Evolutionary conservation across 208 protist species (phyloP).

Genomic region (Angomonas ambiguus): DNA sequence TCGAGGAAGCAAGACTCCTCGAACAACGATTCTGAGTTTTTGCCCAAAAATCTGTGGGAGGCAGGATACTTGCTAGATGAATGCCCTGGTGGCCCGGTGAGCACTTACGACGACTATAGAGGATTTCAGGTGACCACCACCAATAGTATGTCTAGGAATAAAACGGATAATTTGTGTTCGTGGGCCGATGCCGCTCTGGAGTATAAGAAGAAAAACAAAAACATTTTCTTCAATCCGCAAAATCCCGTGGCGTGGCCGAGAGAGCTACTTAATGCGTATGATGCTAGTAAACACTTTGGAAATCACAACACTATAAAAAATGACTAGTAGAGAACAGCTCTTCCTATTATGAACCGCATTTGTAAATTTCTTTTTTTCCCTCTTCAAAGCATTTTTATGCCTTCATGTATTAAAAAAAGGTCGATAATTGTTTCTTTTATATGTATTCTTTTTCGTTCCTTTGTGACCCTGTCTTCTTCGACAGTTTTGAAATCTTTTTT

Average conservation of each 20-base stretch:
- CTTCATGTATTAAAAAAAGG: neutral
- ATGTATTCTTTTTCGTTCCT: conserved; percentile 1
- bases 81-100: conserved; percentile 24
- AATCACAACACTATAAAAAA: conserved; percentile 7
- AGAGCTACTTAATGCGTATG: conserved; percentile 31
- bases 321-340: neutral
- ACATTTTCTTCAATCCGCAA: conserved; percentile 51
- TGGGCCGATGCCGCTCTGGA: conserved; percentile 61
- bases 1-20: neutral
- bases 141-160: conserved; percentile 40
- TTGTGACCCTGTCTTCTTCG: no score
- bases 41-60: conserved; percentile 9
- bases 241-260: conserved; percentile 39
- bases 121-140: conserved; percentile 38
- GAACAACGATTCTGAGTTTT: neutral
- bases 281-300: conserved; percentile 19
- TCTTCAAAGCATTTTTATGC: conserved; percentile 13
- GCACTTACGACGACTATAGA: conserved; percentile 54
- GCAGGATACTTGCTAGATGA: conserved; percentile 33
- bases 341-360: neutral
- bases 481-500: no score
- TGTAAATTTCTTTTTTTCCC: conserved; percentile 8
- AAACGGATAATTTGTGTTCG: conserved; percentile 55
- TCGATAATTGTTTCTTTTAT: neutral
- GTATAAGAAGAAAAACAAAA: conserved; percentile 30